phyloP scores from a whole-genome alignment of 108 stramenopile genomes.

The Pseudonitzschia multiseries region DNA sequence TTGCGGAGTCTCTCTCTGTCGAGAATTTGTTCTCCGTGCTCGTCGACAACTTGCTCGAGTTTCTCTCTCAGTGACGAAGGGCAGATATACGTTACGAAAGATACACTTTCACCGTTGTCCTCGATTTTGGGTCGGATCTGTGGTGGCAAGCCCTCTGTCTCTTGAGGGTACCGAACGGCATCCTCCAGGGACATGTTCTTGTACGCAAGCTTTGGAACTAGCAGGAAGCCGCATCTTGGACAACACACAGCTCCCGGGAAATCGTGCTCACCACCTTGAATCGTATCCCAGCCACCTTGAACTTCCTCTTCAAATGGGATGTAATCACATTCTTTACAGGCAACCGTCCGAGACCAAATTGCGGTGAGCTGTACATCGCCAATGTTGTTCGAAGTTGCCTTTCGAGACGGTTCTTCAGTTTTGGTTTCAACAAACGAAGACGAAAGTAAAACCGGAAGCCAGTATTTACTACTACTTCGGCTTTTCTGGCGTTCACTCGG shows the following conservation, averaged over 20 bases:
- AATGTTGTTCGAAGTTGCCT: slow-evolving; percentile 1
- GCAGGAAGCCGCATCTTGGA: slow-evolving; percentile 59
- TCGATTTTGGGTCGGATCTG: slow-evolving; percentile 44
- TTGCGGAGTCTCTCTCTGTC: slow-evolving; percentile 56
- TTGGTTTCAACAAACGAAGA: slow-evolving; percentile 56
- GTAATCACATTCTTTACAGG: slow-evolving; percentile 70
- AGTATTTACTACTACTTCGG: slow-evolving; percentile 31
- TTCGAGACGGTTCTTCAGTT: not conserved
- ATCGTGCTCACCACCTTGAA: slow-evolving; percentile 46
- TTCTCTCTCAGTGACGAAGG: slow-evolving; percentile 55
- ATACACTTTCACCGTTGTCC: slow-evolving; percentile 23
- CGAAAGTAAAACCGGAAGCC: slow-evolving; percentile 72
- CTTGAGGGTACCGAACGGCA: slow-evolving; percentile 16
- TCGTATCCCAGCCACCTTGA: slow-evolving; percentile 78
- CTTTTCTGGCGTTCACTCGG: slow-evolving; percentile 7
- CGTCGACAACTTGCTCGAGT: slow-evolving; percentile 65
- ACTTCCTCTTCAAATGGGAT: slow-evolving; percentile 87
- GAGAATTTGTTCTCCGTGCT: slow-evolving; percentile 76
- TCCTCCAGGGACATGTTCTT: slow-evolving; percentile 46
- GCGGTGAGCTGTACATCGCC: slow-evolving; percentile 51
- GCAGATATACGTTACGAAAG: slow-evolving; percentile 65
- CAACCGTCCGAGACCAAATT: slow-evolving; percentile 72
- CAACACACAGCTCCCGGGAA: slow-evolving; percentile 49
- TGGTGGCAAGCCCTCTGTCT: slow-evolving; percentile 49
- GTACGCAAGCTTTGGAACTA: slow-evolving; percentile 68